Evolutionary conservation across 2,329 filamentous ascomycete species (phyloP), one percentile per base, ranked within the genome.

Genomic region (Nothophoma quercina): DNA sequence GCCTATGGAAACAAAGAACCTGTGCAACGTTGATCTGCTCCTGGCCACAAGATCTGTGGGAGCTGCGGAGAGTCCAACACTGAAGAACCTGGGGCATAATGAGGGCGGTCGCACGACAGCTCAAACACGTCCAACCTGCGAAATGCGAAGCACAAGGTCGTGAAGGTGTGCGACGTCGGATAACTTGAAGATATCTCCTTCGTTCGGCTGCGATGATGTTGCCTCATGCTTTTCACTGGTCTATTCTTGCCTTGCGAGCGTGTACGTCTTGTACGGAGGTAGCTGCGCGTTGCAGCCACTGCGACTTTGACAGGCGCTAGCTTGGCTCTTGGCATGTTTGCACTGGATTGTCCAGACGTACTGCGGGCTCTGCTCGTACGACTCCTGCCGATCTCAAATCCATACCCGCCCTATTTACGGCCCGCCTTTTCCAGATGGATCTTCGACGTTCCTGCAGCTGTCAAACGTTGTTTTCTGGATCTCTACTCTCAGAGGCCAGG

Each of bases 91-190:
- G 43, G 50, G 49, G n/a, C n/a, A n/a, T n/a, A n/a, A n/a, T n/a
- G n/a, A n/a, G n/a, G 50, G 26, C 15, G 44, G 50, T 53, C 18
- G 43, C 43, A 53, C 50, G 23, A 42, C 50, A 43, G 32, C 15
- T 15, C 13, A 41, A n/a, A 16, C 19, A 13, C 23, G 10, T 21
- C 30, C 15, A 46, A 30, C 28, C 25, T 30, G 32, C 21, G 36
- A 40, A 21, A 13, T 10, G 33, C 18, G 16, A 32, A 18, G 38
- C 36, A 33, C 21, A 36, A 28, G 22, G 9, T 21, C 26, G 22
- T 25, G n/a, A 35, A 42, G 30, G 18, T 30, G 38, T 49, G 30
- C 23, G 4, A 42, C 45, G 1, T 30, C 36, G 30, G 45, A 7
- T 39, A 13, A 18, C 7, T 35, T 9, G 33, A 23, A 10, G 5